Percentiles rank a stretch among this genome's conserved stretches.
These are phyloP conservation scores for Rhodofomes roseus DNA, from an alignment of 1,284 basidiomycete genomes.

Conservation along the genomic window DNA sequence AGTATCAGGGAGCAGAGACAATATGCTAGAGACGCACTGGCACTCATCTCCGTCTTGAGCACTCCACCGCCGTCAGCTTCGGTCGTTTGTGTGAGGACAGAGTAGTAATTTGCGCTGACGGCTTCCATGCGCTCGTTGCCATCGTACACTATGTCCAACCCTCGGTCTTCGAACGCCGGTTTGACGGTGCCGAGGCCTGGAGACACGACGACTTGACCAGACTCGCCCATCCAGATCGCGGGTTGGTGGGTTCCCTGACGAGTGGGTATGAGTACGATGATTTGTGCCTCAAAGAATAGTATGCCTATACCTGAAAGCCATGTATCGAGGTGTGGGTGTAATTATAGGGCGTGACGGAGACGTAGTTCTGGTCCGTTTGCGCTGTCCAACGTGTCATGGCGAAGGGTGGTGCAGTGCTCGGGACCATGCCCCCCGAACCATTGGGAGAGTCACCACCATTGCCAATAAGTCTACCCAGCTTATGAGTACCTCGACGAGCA, in stretches of 20 bases:
- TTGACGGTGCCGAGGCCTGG: constrained; percentile 56
- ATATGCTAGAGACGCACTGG: constrained; percentile 46
- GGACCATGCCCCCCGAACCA: constrained; percentile 66
- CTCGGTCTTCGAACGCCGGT: constrained; percentile 55
- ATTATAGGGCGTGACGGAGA: constrained; percentile 78
- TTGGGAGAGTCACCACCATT: constrained; percentile 70
- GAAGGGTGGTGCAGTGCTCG: constrained; percentile 74
- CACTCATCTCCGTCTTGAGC: constrained; percentile 63
- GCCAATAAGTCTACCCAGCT: constrained; percentile 49
- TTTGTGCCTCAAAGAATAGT: not conserved
- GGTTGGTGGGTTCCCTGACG: constrained; percentile 69
- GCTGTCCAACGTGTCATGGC: constrained; percentile 80
- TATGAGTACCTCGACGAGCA: not conserved
- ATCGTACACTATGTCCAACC: constrained; percentile 53
- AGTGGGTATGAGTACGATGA: not conserved
- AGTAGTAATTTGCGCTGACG: constrained; percentile 66
- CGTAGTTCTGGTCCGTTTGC: constrained; percentile 68
- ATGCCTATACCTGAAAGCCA: constrained; percentile 50
- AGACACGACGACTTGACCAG: constrained; percentile 60
- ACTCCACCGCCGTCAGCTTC: constrained; percentile 34
- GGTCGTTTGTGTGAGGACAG: constrained; percentile 51
- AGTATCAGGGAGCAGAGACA: not conserved
- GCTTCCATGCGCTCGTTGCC: constrained; percentile 41
- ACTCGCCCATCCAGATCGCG: constrained; percentile 91
- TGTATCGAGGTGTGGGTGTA: constrained; percentile 60